These are phyloP conservation scores for Aspergillus transmontanensis DNA, from an alignment of 2,329 filamentous ascomycete species.

Conservation along the genomic window DNA sequence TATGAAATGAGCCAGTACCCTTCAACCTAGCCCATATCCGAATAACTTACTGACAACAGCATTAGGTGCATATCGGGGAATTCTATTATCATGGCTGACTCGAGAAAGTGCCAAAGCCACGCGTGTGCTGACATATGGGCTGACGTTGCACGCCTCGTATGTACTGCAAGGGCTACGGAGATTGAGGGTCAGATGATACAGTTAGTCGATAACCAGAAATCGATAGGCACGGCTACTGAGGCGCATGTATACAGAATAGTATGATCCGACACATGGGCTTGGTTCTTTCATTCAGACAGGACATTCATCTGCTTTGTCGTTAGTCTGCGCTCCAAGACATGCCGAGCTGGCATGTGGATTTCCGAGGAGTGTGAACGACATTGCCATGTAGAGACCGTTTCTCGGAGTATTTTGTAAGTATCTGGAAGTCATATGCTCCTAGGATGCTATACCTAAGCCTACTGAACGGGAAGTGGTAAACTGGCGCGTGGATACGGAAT, in stretches of 20 bases:
- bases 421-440: neutral
- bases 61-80: neutral
- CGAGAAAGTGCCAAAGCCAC: neutral
- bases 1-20: neutral
- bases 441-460: neutral
- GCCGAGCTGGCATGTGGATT: neutral
- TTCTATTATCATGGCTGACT: neutral
- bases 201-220: neutral
- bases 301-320: neutral
- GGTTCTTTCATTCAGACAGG: neutral
- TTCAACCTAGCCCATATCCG: no score
- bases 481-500: neutral
- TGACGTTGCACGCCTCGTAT: neutral
- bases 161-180: neutral
- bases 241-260: neutral
- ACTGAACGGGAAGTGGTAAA: neutral
- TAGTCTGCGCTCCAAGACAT: neutral
- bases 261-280: neutral
- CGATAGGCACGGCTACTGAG: neutral
- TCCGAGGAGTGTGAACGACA: neutral
- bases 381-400: neutral
- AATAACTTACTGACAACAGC: neutral
- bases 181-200: neutral
- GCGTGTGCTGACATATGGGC: neutral
- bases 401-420: neutral